Conservation (phyloP, 495 filamentous ascomycete genomes). For the Podospora comata region DNA sequence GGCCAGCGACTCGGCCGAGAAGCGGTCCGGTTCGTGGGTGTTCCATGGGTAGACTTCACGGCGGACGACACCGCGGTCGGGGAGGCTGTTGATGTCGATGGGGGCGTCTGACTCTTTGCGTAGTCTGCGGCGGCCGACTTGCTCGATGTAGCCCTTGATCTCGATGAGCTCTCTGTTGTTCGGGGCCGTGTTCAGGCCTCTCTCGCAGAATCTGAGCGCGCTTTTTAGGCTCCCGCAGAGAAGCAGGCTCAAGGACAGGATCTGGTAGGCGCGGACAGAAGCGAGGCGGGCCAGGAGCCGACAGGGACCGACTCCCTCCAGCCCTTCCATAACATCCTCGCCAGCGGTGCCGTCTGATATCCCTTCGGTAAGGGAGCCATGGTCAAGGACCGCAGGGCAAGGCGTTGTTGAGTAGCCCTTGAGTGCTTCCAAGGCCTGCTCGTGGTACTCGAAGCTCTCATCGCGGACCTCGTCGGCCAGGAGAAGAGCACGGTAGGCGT, state of each 20-base stretch:
- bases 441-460: slow-evolving; percentile 64
- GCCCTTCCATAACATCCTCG: slow-evolving; percentile 10
- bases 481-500: slow-evolving; percentile 85
- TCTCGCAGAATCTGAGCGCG: slow-evolving; percentile 61
- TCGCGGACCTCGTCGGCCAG: slow-evolving; percentile 77
- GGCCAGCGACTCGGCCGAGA: slow-evolving; percentile 61
- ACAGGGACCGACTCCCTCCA: slow-evolving; percentile 30
- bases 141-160: slow-evolving; percentile 46
- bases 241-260: slow-evolving; percentile 58
- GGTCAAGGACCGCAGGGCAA: slow-evolving; percentile 38
- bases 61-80: slow-evolving; percentile 72
- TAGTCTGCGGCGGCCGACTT: slow-evolving; percentile 44
- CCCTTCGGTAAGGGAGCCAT: slow-evolving; percentile 40
- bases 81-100: slow-evolving; percentile 53
- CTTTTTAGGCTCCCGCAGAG: slow-evolving; percentile 68
- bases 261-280: slow-evolving; percentile 52
- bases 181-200: slow-evolving; percentile 46
- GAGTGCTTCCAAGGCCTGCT: slow-evolving; percentile 48
- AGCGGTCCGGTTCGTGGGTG: slow-evolving; percentile 78
- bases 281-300: slow-evolving; percentile 40
- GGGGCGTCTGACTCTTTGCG: slow-evolving; percentile 38
- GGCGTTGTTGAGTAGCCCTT: slow-evolving; percentile 28
- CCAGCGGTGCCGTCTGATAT: slow-evolving; percentile 39
- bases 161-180: slow-evolving; percentile 47
- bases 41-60: slow-evolving; percentile 96